Evolutionary conservation across 2,329 filamentous ascomycete genomes (phyloP).

Genomic region (Arthrobotrys conoides): DNA sequence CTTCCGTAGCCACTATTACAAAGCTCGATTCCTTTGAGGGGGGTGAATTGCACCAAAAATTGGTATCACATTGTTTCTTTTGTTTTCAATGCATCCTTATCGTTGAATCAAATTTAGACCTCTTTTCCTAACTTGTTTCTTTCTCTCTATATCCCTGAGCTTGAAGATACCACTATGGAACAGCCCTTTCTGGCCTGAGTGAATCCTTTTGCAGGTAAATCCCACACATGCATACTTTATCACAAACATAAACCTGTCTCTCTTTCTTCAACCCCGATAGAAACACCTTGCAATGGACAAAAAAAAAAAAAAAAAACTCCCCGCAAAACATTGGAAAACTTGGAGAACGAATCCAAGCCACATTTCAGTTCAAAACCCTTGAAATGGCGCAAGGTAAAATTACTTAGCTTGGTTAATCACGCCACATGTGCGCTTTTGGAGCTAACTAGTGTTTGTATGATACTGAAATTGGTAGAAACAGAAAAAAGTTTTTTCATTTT

Average conservation of each 20-base stretch:
- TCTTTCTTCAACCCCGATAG: neutral
- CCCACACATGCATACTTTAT: neutral
- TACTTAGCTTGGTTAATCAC: neutral
- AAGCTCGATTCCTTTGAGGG: constrained; percentile 1
- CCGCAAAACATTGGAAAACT: neutral
- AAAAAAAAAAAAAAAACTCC: neutral
- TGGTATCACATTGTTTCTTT: neutral
- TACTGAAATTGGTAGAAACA: constrained; percentile 1
- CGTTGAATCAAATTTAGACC: neutral
- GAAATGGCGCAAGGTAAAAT: neutral
- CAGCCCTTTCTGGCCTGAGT: neutral
- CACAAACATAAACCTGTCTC: neutral
- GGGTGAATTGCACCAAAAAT: neutral
- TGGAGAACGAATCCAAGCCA: neutral
- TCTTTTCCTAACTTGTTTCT: too few species aligned
- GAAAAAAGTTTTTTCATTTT: neutral
- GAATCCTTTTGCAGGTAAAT: constrained; percentile 1
- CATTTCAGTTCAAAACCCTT: neutral
- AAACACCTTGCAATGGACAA: neutral
- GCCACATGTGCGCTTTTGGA: too few species aligned
- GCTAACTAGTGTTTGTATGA: constrained; percentile 19
- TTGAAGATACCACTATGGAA: constrained; percentile 8
- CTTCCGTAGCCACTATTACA: neutral
- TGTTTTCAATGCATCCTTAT: neutral
- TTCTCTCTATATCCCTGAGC: neutral